A percentile compares a stretch with the other conserved stretches of the same genome.
Conservation (phyloP, 495 filamentous ascomycete species). For the Trichoderma virens region DNA sequence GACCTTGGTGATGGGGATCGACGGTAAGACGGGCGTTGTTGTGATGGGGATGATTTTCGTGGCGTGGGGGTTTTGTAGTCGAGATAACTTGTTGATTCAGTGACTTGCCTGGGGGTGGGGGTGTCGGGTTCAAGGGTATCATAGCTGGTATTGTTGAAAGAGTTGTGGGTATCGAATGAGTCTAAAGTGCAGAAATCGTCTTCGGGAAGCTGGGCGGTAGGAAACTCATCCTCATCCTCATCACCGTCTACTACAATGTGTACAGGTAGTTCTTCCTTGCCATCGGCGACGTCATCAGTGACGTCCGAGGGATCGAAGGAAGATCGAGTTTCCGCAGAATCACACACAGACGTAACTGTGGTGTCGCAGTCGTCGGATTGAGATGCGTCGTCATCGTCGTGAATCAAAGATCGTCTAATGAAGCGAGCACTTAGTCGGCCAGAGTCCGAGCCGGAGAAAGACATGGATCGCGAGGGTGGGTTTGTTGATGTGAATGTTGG, state of each 20-base stretch:
- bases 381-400: constrained; percentile 26
- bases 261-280: constrained; percentile 5
- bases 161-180: constrained; percentile 9
- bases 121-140: constrained; percentile 27
- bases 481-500: constrained; percentile 19
- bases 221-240: constrained; percentile 13
- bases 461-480: constrained; percentile 34
- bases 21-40: constrained; percentile 10
- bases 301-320: constrained; percentile 17
- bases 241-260: constrained; percentile 13
- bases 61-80: constrained; percentile 21
- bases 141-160: constrained; percentile 9
- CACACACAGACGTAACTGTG: constrained; percentile 28
- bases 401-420: constrained; percentile 5
- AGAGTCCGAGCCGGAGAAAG: constrained; percentile 38
- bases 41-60: constrained; percentile 5
- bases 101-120: constrained; percentile 31
- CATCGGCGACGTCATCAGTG: not conserved
- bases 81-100: constrained; percentile 22
- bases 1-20: constrained; percentile 19
- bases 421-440: constrained; percentile 22
- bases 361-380: constrained; percentile 25
- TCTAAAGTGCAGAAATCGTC: constrained; percentile 9
- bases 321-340: constrained; percentile 23
- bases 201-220: constrained; percentile 13